These are phyloP conservation scores for Thermomyces lanuginosus DNA, from an alignment of 2,329 filamentous ascomycete genomes.

Conservation along the genomic window DNA sequence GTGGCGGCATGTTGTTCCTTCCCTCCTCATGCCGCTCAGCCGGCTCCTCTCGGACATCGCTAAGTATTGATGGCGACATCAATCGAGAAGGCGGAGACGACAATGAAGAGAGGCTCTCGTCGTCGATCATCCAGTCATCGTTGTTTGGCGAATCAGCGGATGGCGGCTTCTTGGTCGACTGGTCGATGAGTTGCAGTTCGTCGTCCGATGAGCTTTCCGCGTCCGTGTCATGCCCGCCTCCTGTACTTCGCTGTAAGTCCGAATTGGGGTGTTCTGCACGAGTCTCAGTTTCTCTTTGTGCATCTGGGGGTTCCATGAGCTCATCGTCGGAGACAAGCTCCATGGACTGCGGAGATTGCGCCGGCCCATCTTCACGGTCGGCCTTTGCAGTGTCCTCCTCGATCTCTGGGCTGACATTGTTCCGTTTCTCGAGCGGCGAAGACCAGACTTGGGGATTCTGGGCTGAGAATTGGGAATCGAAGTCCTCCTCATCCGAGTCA, in stretches of 20 bases:
- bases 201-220: slow-evolving; percentile 19
- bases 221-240: slow-evolving; percentile 1
- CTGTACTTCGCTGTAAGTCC: not conserved
- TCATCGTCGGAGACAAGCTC: slow-evolving; percentile 3
- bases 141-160: slow-evolving; percentile 5
- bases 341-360: not conserved
- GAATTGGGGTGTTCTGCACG: slow-evolving; percentile 1
- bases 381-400: not conserved
- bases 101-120: slow-evolving; percentile 17
- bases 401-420: slow-evolving; percentile 1
- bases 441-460: not conserved
- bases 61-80: too few relatives aligned
- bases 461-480: slow-evolving; percentile 17
- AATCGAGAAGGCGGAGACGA: slow-evolving; percentile 22
- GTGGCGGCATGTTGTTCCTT: slow-evolving; percentile 1
- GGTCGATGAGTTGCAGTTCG: slow-evolving; percentile 18
- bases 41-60: too few relatives aligned
- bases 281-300: slow-evolving; percentile 3
- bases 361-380: not conserved
- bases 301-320: slow-evolving; percentile 4
- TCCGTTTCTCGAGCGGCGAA: not conserved
- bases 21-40: slow-evolving; percentile 1
- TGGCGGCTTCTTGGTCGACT: slow-evolving; percentile 8
- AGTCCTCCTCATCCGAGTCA: slow-evolving; percentile 33
- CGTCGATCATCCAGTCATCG: slow-evolving; percentile 6